Base-by-base conservation (phyloP, 2,329 filamentous ascomycete species). In the Fusarium globosum region DNA sequence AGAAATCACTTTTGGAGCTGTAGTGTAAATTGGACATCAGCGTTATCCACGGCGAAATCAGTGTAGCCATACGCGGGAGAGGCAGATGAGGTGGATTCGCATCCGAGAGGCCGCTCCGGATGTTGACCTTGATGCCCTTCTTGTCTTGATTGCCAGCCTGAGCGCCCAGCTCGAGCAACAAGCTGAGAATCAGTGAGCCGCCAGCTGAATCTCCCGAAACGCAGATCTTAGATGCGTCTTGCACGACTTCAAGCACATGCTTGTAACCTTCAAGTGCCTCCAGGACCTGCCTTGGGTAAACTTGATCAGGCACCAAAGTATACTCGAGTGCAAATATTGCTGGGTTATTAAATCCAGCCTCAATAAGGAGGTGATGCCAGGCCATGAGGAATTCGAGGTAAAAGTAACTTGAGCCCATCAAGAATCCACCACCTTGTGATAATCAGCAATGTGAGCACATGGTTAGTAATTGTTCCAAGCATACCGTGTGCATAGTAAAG, bases 21-120 rank as follows among this genome's bases (percentile, higher is more conserved):
- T 85, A 86, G 76, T 95, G 92, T 59, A 89, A 87, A 12, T 85
- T 82, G 1, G 92, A 94, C 43, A 94, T 85, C 45, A 97, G 88
- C 4, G 91, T 92, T 18, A 91, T 87, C 94, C 94, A 97, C 0
- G 94, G 94, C 15, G 93, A 95, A 68, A 97, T 93, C 68, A 96
- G 85, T 28, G 91, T 86, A 4, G 92, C 93, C 77, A 95, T 83
- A 67, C 81, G 81, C 52, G 82, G 82, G 55, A 80, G 79, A 63
- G 76, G 81, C 61, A 82, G 67, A 2, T 71, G 65, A 18, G 75
- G 76, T 18, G 68, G 65, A 21, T 46, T 20, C 10, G 61, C 60
- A 48, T 73, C 71, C 26, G 70, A 41, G 30, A 76, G 67, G 39
- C 68, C 64, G 33, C 69, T 70, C 21, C 48, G 55, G 18, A 72